phyloP scores from a whole-genome alignment of 768 basidiomycete genomes.

The Calocera cornea region DNA sequence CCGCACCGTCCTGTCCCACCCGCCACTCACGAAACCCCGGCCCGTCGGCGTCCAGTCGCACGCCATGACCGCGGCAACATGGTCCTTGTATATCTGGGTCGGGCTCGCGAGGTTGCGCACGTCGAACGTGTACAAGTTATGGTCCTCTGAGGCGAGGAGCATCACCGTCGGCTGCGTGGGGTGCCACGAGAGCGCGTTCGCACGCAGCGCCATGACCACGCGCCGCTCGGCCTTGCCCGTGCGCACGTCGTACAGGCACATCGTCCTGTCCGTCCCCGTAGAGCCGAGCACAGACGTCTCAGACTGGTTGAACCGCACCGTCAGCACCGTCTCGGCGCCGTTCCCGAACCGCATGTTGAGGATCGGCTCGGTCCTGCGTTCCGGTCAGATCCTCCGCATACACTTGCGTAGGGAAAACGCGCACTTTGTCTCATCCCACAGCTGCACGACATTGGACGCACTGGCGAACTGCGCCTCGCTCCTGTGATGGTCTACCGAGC shows the following conservation, averaged over 20 bases:
- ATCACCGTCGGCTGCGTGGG: slow-evolving; percentile 87
- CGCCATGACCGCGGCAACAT: slow-evolving; percentile 91
- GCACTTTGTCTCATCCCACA: slow-evolving; percentile 98
- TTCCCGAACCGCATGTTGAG: slow-evolving; percentile 79
- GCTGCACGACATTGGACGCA: slow-evolving; percentile 81
- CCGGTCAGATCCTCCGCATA: background rate
- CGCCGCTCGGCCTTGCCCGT: slow-evolving; percentile 92
- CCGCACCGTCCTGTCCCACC: slow-evolving; percentile 88
- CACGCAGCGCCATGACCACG: slow-evolving; percentile 84
- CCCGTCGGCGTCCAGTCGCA: slow-evolving; percentile 98
- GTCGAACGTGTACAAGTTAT: slow-evolving; percentile 97
- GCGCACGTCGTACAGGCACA: slow-evolving; percentile 90
- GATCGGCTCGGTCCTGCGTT: slow-evolving; percentile 58
- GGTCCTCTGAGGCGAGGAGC: slow-evolving; percentile 94
- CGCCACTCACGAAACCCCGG: slow-evolving; percentile 86
- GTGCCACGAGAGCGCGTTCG: slow-evolving; percentile 87
- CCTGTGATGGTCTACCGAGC: slow-evolving; percentile 88
- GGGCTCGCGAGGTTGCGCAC: slow-evolving; percentile 70
- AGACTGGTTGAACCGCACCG: slow-evolving; percentile 83
- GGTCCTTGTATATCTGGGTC: slow-evolving; percentile 90
- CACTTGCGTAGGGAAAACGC: slow-evolving; percentile 15
- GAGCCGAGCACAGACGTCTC: slow-evolving; percentile 92
- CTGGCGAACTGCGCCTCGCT: slow-evolving; percentile 85
- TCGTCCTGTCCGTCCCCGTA: slow-evolving; percentile 87
- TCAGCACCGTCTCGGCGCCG: slow-evolving; percentile 75